Evolutionary conservation across 2,329 filamentous ascomycete species (phyloP), one percentile per base, ranked within the genome.

Genomic region (Aspergillus hortae): DNA sequence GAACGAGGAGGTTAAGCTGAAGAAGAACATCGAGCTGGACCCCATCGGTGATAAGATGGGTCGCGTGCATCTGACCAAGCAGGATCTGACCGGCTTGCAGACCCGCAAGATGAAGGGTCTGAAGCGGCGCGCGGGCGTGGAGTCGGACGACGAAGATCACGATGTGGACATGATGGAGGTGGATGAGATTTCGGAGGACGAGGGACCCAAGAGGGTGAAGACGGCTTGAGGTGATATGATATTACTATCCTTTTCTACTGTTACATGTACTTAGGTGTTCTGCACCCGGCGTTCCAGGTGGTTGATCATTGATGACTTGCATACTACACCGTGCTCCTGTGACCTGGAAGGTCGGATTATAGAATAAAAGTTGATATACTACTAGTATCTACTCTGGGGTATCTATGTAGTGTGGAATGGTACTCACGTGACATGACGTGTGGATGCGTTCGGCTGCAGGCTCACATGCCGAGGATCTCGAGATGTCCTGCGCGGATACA

Each of bases 81-180:
- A 96, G 75, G 91, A 99, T 75, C 81, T 99, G 53, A 80, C 79
- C 67, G 83, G 88, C 63, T 74, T 99, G 73, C 94, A 99, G 79
- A 95, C 92, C 48, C 86, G 94, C 68, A 99, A 99, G 84, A 97
- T 99, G 92, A 99, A 99, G 85, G 94, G 92, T 61, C 74, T 99
- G 61, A 99, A 97, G 83, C 82, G 94, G 60, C 85, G 81, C 58
- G 83, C 90, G 49, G 85, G 85, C 56, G 74, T 83, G 21, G 79
- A 80, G 47, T 77, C 75, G 46, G 80, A 79, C 40, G 78, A 77
- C 21, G 83, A 81, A 47, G 78, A 75, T 4, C 76, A 64, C 14
- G 76, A 76, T 53, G 72, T 65, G 40, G 78, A 80, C 47, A 78
- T 74, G 52, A 77, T 76, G 60, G 74, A 78, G 52, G 71, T 71